These are phyloP conservation scores for Quercus dentata DNA, from an alignment of 306 rosid genomes.

Conservation along the genomic window DNA sequence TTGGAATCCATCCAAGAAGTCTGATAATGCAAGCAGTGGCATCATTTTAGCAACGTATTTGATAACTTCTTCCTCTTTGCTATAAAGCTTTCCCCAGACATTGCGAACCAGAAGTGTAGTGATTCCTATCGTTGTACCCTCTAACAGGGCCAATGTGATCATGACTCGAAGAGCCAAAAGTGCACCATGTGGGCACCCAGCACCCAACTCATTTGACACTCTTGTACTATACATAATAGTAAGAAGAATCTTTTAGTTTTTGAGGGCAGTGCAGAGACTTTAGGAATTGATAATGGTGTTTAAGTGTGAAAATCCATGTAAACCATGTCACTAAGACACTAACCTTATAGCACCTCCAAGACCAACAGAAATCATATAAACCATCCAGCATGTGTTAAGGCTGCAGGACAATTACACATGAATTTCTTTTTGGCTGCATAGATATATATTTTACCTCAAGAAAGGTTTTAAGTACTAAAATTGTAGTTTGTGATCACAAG, in stretches of 20 bases:
- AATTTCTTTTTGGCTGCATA: background rate
- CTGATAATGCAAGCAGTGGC: constrained; percentile 60
- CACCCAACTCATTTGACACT: constrained; percentile 58
- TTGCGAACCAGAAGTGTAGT: constrained; percentile 41
- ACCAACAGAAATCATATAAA: constrained; percentile 59
- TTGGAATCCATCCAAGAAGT: constrained; percentile 64
- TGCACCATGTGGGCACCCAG: constrained; percentile 46
- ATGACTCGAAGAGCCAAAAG: constrained; percentile 47
- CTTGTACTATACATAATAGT: background rate
- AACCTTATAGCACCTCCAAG: constrained; percentile 60
- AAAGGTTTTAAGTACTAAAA: no score
- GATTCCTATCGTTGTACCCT: constrained; percentile 35
- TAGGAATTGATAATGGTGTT: background rate
- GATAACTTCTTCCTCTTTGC: constrained; percentile 53
- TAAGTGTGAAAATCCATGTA: background rate
- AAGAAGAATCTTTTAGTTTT: background rate
- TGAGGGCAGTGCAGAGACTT: background rate
- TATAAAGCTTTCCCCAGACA: constrained; percentile 56
- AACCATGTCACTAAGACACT: constrained; percentile 24
- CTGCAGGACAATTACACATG: constrained; percentile 21
- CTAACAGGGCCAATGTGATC: constrained; percentile 33
- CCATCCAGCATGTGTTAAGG: constrained; percentile 62
- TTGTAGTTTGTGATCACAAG: no score
- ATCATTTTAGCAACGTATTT: constrained; percentile 52
- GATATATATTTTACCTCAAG: no score